phyloP scores from a whole-genome alignment of 306 rosid species.

The Mimosa pudica region DNA sequence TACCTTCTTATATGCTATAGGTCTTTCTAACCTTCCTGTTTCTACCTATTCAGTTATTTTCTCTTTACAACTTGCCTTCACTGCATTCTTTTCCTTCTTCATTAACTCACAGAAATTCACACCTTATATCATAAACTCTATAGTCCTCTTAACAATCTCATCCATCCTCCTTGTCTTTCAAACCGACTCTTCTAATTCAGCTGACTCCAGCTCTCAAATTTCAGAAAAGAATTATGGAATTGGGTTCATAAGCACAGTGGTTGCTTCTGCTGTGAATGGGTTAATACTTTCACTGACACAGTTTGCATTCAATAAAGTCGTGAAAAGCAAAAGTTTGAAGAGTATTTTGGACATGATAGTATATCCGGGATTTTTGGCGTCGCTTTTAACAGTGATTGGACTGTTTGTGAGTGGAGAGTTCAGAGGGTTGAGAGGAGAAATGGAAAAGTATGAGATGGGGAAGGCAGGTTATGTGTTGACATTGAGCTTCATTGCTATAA shows the following conservation, averaged over 20 bases:
- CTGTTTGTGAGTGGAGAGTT: constrained; percentile 54
- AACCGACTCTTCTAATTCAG: constrained; percentile 13
- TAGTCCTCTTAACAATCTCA: constrained; percentile 58
- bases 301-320: constrained; percentile 35
- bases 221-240: constrained; percentile 16
- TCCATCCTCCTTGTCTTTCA: constrained; percentile 45
- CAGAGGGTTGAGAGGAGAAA: constrained; percentile 36
- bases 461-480: constrained; percentile 40
- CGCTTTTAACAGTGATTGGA: constrained; percentile 36
- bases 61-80: constrained; percentile 42
- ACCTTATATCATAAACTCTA: constrained; percentile 49
- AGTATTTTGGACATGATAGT: constrained; percentile 43
- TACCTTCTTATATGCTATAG: constrained; percentile 40
- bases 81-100: constrained; percentile 59
- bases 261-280: constrained; percentile 48
- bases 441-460: constrained; percentile 41
- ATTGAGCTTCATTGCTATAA: constrained; percentile 42
- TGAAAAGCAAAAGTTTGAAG: constrained; percentile 37
- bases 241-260: constrained; percentile 39
- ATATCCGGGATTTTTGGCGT: constrained; percentile 41
- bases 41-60: constrained; percentile 54
- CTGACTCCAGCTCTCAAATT: neutral
- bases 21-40: constrained; percentile 51
- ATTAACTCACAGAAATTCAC: constrained; percentile 57
- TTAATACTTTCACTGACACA: constrained; percentile 46